Percentiles rank a stretch among this genome's conserved stretches.
Conservation (phyloP, 1,284 basidiomycete species). For the Leccinum subfulvum region DNA sequence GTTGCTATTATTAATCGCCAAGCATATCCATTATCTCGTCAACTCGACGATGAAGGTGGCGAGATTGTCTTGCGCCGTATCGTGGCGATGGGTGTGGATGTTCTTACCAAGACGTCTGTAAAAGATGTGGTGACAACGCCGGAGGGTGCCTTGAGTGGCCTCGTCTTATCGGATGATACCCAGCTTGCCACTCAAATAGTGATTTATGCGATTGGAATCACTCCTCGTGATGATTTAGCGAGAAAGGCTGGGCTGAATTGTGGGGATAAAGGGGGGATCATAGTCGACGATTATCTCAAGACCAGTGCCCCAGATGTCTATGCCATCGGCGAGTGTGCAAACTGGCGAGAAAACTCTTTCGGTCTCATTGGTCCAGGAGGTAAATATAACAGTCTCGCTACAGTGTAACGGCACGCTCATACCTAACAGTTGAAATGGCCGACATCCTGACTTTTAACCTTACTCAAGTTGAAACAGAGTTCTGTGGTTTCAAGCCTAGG, state of each 20-base stretch:
- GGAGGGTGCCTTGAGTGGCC: constrained; percentile 44
- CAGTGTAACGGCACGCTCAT: not conserved
- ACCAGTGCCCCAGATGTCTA: constrained; percentile 63
- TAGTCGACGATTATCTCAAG: constrained; percentile 55
- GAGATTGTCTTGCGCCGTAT: constrained; percentile 70
- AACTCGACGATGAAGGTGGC: constrained; percentile 69
- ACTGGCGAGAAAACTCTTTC: constrained; percentile 66
- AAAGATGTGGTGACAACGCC: constrained; percentile 39
- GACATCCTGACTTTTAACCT: constrained; percentile 76
- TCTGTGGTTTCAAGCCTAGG: constrained; percentile 46
- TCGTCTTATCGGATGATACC: constrained; percentile 47
- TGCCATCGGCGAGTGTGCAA: constrained; percentile 77
- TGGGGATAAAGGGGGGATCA: constrained; percentile 53
- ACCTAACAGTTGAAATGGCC: constrained; percentile 60
- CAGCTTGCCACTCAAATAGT: constrained; percentile 50
- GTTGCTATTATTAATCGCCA: constrained; percentile 63
- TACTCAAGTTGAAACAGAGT: constrained; percentile 46
- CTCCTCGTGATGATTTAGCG: constrained; percentile 69
- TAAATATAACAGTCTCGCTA: constrained; percentile 10
- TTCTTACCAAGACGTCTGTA: constrained; percentile 54
- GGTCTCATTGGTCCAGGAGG: constrained; percentile 70
- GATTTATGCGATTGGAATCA: constrained; percentile 69
- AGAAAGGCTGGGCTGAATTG: constrained; percentile 49
- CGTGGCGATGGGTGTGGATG: constrained; percentile 62
- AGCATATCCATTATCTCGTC: constrained; percentile 64